Evolutionary conservation across 2,329 filamentous ascomycete genomes (phyloP), one percentile per base, ranked within the genome.

Genomic region (Monilinia vaccinii-corymbosi): DNA sequence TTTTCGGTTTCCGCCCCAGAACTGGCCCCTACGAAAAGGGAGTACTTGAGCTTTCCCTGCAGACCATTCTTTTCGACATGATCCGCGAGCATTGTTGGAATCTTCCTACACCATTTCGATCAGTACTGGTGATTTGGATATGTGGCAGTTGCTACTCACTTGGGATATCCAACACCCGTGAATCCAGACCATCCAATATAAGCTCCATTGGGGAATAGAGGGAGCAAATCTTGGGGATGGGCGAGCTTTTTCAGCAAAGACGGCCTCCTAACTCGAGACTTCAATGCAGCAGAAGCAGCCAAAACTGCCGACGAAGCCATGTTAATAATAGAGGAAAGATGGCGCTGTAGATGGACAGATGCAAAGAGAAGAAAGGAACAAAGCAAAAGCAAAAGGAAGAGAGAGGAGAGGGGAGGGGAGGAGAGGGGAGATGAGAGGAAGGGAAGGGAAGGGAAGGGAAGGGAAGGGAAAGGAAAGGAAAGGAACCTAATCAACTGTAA

Each of bases 151-250:
- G 47, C 23, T 38, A 77, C 83, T 69, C 77, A 89, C 87, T 94
- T 94, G 64, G 89, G 89, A 76, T 94, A 94, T 62, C 89, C 89
- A 58, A 95, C 90, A 68, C 90, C 91, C 14, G 91, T 96, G 75
- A 96, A 96, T 40, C 91, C 91, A 65, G 86, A 91, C 91, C 91
- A 96, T 70, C 91, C 91, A 69, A 96, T 83, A 74, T 94, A 94
- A n/a, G 88, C 76, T 71, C 86, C 86, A 78, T 94, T 83, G 65
- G 91, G 91, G 70, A 96, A 96, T 67, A 89, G 81, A 64, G 88
- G 80, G 62, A 96, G 80, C 65, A 95, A 75, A 72, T 95, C 90
- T 73, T 94, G 84, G 42, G 91, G 84, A 68, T 85, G 85, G 68
- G 86, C 85, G 61, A 96, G 78, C 80, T 93, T 95, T 69, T 85